Evolutionary conservation across 306 rosid genomes (phyloP).

Genomic region (Comarum palustre): DNA sequence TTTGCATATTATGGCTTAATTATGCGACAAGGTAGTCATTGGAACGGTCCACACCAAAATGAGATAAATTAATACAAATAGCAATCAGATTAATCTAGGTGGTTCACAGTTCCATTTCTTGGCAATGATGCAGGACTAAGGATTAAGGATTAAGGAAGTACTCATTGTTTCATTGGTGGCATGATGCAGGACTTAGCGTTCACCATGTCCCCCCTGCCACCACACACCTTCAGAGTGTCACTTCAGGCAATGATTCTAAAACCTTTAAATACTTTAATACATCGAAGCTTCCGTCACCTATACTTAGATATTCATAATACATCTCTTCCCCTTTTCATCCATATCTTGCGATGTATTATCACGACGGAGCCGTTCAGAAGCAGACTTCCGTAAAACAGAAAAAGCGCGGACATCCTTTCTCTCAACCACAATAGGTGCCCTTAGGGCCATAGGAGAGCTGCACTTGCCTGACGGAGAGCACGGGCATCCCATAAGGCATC

Average conservation of each 20-base stretch:
- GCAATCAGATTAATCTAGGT: neutral
- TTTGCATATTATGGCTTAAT: neutral
- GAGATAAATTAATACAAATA: neutral
- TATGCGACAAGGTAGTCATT: neutral
- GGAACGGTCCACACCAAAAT: neutral
- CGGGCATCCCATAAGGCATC: neutral
- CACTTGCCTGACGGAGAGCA: neutral
- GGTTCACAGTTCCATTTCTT: neutral
- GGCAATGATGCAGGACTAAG: slow-evolving; percentile 6
- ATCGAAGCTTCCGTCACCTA: too few relatives aligned
- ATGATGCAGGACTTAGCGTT: neutral
- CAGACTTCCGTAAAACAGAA: too few relatives aligned
- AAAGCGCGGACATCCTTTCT: too few relatives aligned
- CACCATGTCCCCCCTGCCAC: neutral
- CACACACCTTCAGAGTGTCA: neutral
- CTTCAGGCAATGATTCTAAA: neutral
- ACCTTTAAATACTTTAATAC: neutral
- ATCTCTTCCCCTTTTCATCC: too few relatives aligned
- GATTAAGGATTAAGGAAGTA: slow-evolving; percentile 4
- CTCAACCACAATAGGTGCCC: neutral
- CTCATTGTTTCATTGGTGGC: neutral
- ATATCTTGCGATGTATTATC: too few relatives aligned
- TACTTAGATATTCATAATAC: too few relatives aligned
- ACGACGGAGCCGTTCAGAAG: too few relatives aligned
- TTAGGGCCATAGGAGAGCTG: rapidly evolving